phyloP scores from a whole-genome alignment of 192 early-diverging fungal species.

The Entomortierella lignicola region DNA sequence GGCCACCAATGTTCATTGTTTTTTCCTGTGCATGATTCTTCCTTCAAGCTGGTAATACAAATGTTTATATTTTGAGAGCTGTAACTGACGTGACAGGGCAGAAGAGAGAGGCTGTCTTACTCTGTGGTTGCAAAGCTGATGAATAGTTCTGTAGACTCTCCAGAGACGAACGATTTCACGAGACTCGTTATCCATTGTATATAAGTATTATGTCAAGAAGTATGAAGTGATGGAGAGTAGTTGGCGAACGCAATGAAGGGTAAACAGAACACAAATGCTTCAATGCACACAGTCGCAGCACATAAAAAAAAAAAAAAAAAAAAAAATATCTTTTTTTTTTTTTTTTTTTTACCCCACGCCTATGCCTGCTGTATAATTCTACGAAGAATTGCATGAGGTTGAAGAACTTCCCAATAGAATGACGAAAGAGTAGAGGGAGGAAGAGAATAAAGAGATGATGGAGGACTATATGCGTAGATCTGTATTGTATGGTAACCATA shows the following conservation, averaged over 20 bases:
- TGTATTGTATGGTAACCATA: too few species aligned
- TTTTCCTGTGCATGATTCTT: too few species aligned
- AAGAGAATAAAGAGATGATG: too few species aligned
- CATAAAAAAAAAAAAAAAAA: constrained; percentile 1
- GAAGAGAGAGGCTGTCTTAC: constrained; percentile 50
- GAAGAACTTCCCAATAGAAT: too few species aligned
- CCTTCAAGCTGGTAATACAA: too few species aligned
- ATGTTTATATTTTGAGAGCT: neutral
- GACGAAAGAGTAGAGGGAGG: too few species aligned
- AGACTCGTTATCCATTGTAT: constrained; percentile 55
- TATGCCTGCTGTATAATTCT: too few species aligned
- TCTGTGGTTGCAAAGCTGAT: constrained; percentile 91
- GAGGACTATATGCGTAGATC: too few species aligned
- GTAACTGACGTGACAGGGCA: neutral
- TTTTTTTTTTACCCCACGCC: too few species aligned
- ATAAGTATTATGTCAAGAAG: neutral
- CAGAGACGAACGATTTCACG: constrained; percentile 78
- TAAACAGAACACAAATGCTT: neutral
- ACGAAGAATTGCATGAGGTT: too few species aligned
- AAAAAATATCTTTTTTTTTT: neutral
- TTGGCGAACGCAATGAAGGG: neutral
- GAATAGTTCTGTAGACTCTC: constrained; percentile 89
- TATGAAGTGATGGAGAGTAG: neutral
- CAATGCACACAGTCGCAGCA: neutral
- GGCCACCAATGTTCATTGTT: too few species aligned